Base-by-base conservation (phyloP, 768 basidiomycete species). In the Trametes coccinea region DNA sequence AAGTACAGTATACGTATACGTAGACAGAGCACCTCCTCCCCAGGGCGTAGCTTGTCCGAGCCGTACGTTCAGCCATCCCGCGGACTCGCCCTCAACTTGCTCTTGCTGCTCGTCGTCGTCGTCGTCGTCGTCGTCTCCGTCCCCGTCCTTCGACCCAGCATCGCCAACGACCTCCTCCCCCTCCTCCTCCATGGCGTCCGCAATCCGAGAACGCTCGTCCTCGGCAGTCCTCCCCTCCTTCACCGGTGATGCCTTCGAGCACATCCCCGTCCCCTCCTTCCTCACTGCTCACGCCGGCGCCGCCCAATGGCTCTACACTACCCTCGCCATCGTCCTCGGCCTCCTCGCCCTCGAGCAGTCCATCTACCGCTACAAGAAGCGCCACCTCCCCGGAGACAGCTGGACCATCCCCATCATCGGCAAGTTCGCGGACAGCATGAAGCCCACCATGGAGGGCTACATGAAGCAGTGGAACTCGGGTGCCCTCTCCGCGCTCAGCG, bases 321-420 rank as follows among this genome's bases (percentile, higher is more conserved):
- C 87, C n/a, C 63, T 77, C 39, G 87, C 85, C 43, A 73, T 96
- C 68, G 66, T 97, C 60, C 73, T 84, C 53, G 79, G 89, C 11
- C 84, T 99, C 44, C 86, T 99, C 52, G 77, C 85, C 48, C 80
- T 96, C 55, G 96, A 99, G 71, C 95, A 97, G 77, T 79, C 83
- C 34, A 84, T 95, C 17, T 99, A 96, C 75, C 81, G 96, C 39
- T 83, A 82, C 71, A 95, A 97, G 78, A 98, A 98, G 71, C 84
- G 81, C 17, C 84, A 90, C 67, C 83, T 98, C 6, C 95, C 96
- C 0, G 96, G 96, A 5, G 85, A 82, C 48, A 80, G 74, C 71
- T 98, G 94, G 95, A 97, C 94, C 11, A 95, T 97, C 65, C 97
- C 97, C n/a, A 70, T 99, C 70, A 98, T 99, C 58, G 97, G 97